Base-by-base conservation (phyloP, 2,329 filamentous ascomycete species). In the Colletotrichum filicis region DNA sequence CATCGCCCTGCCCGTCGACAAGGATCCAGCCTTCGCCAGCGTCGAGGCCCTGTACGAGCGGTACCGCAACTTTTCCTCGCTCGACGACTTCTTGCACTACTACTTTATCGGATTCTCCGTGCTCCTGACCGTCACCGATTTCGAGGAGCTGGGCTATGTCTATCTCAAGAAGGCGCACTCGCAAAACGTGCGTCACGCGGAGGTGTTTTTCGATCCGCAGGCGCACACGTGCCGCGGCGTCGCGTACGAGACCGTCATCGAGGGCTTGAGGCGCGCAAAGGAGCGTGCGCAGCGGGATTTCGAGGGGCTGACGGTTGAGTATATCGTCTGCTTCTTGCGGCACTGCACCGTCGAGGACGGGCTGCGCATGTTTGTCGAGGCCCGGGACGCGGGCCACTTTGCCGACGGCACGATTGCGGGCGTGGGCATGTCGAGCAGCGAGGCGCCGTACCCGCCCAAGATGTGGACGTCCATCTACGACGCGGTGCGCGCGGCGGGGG, bases 121-220 rank as follows among this genome's bases (percentile, higher is more conserved):
- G 2, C 88, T 95, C 26, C 83, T 92, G 71, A 87, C 88, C 5
- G 84, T 87, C 22, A 82, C 85, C n/a, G 94, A 95, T 82, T 95
- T 94, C 77, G 92, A 93, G 79, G 89, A 88, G 66, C 86, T 96
- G 12, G 92, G 92, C 5, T 93, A 90, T 85, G 88, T 89, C 74
- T 95, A 95, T 83, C 93, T 95, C 80, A 78, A 85, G 37, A 89
- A 87, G 71, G 93, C 92, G 2, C 86, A 90, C 37, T 82, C 83
- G 1, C 90, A 94, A 74, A 90, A 90, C 49, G 91, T 95, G 1
- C 86, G 89, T 61, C 93, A 95, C 78, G 92, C 92, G 16, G 93
- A 95, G 81, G 87, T 95, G 75, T 95, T 95, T 84, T 95, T 95
- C 83, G 94, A 95, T 80, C 93, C 93, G 1, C 93, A 95, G 81